Percentiles rank a stretch among this genome's conserved stretches.
These are phyloP conservation scores for Lipomyces mesembrius DNA, from an alignment of 805 yeast species.

Conservation along the genomic window DNA sequence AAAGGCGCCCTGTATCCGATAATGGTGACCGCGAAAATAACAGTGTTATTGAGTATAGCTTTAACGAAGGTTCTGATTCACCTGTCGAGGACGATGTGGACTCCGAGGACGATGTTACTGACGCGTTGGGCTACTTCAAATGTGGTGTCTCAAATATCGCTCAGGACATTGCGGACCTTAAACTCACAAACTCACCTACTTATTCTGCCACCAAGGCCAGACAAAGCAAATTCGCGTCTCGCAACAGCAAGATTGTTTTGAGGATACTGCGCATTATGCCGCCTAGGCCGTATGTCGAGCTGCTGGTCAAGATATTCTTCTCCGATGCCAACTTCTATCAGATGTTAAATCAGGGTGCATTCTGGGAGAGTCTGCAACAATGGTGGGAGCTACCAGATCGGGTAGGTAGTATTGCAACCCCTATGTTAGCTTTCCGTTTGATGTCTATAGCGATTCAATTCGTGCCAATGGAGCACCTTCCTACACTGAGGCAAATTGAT, in stretches of 20 bases:
- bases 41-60: neutral
- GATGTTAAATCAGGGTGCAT: conserved; percentile 24
- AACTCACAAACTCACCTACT: conserved; percentile 27
- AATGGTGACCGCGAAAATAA: neutral
- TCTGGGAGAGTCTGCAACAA: conserved; percentile 23
- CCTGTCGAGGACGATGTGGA: conserved; percentile 17
- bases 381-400: conserved; percentile 29
- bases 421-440: conserved; percentile 27
- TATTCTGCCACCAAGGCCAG: conserved; percentile 21
- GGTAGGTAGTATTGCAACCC: conserved; percentile 12
- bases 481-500: conserved; percentile 30
- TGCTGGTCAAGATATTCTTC: conserved; percentile 27
- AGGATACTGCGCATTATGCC: conserved; percentile 34
- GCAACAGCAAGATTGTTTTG: conserved; percentile 25
- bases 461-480: conserved; percentile 33
- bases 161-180: conserved; percentile 34
- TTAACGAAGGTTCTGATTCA: neutral
- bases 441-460: conserved; percentile 36
- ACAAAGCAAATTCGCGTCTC: conserved; percentile 16
- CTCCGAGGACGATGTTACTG: conserved; percentile 27
- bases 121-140: conserved; percentile 31
- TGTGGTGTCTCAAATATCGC: conserved; percentile 35
- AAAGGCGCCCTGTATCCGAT: neutral
- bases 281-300: conserved; percentile 35
- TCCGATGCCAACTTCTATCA: conserved; percentile 32